Evolutionary conservation across 2,329 filamentous ascomycete genomes (phyloP), one percentile per base, ranked within the genome.

Genomic region (Colletotrichum sojae): DNA sequence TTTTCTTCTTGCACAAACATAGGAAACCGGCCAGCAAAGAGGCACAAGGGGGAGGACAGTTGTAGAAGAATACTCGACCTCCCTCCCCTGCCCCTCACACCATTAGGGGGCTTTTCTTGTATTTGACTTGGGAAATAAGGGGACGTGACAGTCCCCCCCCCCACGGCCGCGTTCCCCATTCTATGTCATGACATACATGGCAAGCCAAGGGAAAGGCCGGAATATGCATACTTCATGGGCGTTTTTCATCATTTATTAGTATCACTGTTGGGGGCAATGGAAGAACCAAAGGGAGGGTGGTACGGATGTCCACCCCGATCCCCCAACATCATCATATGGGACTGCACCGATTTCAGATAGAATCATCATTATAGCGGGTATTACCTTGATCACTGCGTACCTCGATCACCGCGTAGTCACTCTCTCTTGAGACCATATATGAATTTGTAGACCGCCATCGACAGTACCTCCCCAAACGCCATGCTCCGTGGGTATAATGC

Each of bases 191-290:
- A 40, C 45, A 57, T 31, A 55, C 39, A 61, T 10, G 49, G 15
- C 46, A 65, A 27, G 43, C 55, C 31, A 66, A 54, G 62, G 54
- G 48, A 60, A 60, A 61, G 62, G 63, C 62, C 51, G 62, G 62
- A 61, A 61, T 56, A 60, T 61, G 67, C 67, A 69, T 69, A 69
- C 45, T 56, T 69, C 45, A 61, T 39, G 36, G 66, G 67, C 67
- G 67, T 69, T 69, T 64, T 51, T 52, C 67, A 69, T 69, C 60
- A 36, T 56, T 69, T 45, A 61, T 39, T 25, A 62, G 67, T 63
- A 55, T 69, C 31, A 36, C 58, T 51, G 45, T 40, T 61, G 18
- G 60, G 39, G 60, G 62, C 62, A 61, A 61, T 62, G 55, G 56
- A 60, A 16, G 45, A 51, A 52, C 36, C 56, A 36, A 31, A 18